These are phyloP conservation scores for Aspergillus coremiiformis DNA, from an alignment of 495 filamentous ascomycete genomes.

Conservation along the genomic window DNA sequence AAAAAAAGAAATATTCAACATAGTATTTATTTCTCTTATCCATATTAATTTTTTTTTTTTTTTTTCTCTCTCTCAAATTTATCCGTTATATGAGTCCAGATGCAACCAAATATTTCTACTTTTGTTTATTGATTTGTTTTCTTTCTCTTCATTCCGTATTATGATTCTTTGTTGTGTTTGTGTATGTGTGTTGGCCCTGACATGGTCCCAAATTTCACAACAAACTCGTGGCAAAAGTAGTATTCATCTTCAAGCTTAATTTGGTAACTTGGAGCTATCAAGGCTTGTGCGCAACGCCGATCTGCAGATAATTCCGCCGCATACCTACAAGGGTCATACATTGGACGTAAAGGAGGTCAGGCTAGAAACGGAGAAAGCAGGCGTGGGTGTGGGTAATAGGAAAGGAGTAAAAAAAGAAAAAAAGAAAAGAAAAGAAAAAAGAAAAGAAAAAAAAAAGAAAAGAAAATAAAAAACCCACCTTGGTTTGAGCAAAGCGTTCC, in stretches of 20 bases:
- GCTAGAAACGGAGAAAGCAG: conserved; percentile 14
- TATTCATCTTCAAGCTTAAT: conserved; percentile 21
- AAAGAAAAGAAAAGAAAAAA: no score
- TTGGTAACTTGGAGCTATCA: conserved; percentile 19
- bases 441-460: conserved; percentile 4
- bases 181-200: conserved; percentile 33
- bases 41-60: not conserved
- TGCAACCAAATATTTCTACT: not conserved
- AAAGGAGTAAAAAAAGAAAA: no score
- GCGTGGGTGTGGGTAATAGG: conserved; percentile 16
- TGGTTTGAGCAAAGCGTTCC: conserved; percentile 12
- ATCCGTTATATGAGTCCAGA: not conserved
- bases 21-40: conserved; percentile 4
- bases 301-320: conserved; percentile 24
- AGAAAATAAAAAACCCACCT: conserved; percentile 4
- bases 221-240: conserved; percentile 32
- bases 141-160: not conserved
- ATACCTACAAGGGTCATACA: conserved; percentile 20
- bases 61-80: not conserved
- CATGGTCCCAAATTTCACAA: conserved; percentile 24
- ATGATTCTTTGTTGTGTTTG: not conserved
- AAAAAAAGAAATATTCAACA: no score
- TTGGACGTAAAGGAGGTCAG: conserved; percentile 16
- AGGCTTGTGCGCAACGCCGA: conserved; percentile 16
- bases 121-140: conserved; percentile 4